phyloP scores from a whole-genome alignment of 805 yeast genomes.

The Diddensiella santjacobensis region DNA sequence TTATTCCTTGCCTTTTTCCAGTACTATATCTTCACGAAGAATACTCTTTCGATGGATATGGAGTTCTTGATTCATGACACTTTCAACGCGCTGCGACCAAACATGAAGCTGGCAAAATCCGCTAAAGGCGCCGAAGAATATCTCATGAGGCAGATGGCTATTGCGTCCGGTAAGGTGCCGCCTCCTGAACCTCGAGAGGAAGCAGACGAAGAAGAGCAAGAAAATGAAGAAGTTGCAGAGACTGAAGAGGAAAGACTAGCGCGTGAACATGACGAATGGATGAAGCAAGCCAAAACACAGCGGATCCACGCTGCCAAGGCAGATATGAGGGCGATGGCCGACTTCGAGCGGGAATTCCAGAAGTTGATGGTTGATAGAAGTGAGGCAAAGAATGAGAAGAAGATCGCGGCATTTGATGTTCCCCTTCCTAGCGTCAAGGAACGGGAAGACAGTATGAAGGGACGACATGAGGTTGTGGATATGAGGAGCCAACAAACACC shows the following conservation, averaged over 20 bases:
- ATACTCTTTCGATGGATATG: conserved; percentile 59
- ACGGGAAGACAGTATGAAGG: conserved; percentile 5
- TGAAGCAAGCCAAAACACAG: conserved; percentile 29
- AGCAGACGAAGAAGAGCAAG: conserved; percentile 29
- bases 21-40: conserved; percentile 62
- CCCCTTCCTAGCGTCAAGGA: conserved; percentile 26
- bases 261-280: conserved; percentile 38
- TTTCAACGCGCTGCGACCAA: conserved; percentile 35
- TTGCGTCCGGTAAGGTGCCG: conserved; percentile 24
- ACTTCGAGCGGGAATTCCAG: conserved; percentile 55
- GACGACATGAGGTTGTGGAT: conserved; percentile 6
- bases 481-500: too few species aligned
- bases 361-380: conserved; percentile 50
- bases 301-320: conserved; percentile 28
- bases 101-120: conserved; percentile 36
- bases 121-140: conserved; percentile 43
- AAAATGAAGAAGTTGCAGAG: conserved; percentile 29
- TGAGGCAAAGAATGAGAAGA: conserved; percentile 37
- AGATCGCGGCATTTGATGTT: conserved; percentile 28
- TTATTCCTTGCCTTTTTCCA: conserved; percentile 60
- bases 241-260: conserved; percentile 33
- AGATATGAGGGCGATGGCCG: conserved; percentile 46
- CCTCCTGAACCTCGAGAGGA: conserved; percentile 34
- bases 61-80: conserved; percentile 49
- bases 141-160: conserved; percentile 38